Evolutionary conservation across 768 basidiomycete genomes (phyloP), one percentile per base, ranked within the genome.

Genomic region (Boletus barrowsii): DNA sequence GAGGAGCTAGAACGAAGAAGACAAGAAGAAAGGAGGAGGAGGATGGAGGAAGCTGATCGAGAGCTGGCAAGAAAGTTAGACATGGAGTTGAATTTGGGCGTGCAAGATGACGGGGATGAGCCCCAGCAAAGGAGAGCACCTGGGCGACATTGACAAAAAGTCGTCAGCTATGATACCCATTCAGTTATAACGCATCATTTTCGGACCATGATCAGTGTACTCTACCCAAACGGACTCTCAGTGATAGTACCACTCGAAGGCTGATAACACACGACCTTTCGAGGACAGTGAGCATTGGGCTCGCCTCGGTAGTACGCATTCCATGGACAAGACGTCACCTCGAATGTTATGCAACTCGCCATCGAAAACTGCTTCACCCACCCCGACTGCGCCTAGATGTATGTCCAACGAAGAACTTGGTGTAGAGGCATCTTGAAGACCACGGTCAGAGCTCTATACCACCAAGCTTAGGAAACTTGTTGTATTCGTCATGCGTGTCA

Each of bases 21-120:
- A 52, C 53, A 33, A 32, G 68, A 53, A 41, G 62, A 57, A 56
- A 59, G 58, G 40, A 66, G 54, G 59, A 68, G 40, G 49, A 58
- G 18, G 20, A 51, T 64, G 10, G 68, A 70, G 32, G 61, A 66
- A 17, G 57, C 68, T 49, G 67, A 83, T 50, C 75, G 75, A 44
- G 70, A 72, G 32, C 56, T 69, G 58, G 83, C 82, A 56, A 81
- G 81, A 61, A 74, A 64, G 43, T 75, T 83, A 60, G 68, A 82
- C 43, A 78, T 76, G 68, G 71, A 68, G 26, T 58, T 70, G 26
- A 70, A 70, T 40, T 36, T 63, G 49, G 48, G 49, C 10, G 22
- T n/a, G 69, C 54, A 60, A 49, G 24, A 29, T 20, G 51, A 41
- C 13, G 29, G 35, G 14, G 54, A 60, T 49, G 33, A 54, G 26